Conservation (phyloP, 2,329 filamentous ascomycete genomes). For the Neonectria neomacrospora region DNA sequence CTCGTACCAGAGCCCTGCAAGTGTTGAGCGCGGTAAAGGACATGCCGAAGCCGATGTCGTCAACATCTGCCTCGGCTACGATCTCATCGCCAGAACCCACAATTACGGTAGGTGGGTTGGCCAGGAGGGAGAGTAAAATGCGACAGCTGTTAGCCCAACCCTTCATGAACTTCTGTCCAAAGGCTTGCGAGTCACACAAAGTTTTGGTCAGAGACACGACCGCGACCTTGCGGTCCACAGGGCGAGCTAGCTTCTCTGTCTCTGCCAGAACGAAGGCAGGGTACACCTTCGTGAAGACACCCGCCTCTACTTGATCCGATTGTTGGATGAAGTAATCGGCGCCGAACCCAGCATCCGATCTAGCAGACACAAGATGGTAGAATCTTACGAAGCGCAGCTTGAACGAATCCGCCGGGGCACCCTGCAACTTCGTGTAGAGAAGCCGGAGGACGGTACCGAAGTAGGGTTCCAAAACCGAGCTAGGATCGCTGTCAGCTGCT, state of each 20-base stretch:
- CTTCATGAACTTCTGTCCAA: conserved; percentile 83
- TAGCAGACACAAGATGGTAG: conserved; percentile 90
- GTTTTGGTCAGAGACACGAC: conserved; percentile 95
- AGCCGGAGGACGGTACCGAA: conserved; percentile 84
- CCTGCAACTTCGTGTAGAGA: conserved; percentile 81
- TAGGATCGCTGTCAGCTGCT: conserved; percentile 50
- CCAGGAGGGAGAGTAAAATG: conserved; percentile 86
- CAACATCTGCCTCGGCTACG: conserved; percentile 88
- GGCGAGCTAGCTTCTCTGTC: conserved; percentile 87
- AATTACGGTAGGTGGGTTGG: conserved; percentile 81
- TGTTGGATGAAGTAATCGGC: conserved; percentile 91
- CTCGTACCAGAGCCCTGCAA: conserved; percentile 77
- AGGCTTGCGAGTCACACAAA: conserved; percentile 84
- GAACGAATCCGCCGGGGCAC: conserved; percentile 78
- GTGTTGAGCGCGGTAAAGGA: conserved; percentile 95
- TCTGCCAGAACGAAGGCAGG: conserved; percentile 86
- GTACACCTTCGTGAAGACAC: conserved; percentile 87
- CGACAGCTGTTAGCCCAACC: conserved; percentile 93
- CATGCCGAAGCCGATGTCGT: conserved; percentile 94
- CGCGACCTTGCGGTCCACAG: conserved; percentile 91
- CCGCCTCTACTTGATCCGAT: conserved; percentile 82
- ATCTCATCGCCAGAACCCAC: conserved; percentile 76
- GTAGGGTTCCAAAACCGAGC: conserved; percentile 75
- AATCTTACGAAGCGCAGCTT: conserved; percentile 90
- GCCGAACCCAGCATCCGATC: conserved; percentile 82